Conservation (phyloP, 495 filamentous ascomycete genomes). For the Astrothelium macrocarpum region DNA sequence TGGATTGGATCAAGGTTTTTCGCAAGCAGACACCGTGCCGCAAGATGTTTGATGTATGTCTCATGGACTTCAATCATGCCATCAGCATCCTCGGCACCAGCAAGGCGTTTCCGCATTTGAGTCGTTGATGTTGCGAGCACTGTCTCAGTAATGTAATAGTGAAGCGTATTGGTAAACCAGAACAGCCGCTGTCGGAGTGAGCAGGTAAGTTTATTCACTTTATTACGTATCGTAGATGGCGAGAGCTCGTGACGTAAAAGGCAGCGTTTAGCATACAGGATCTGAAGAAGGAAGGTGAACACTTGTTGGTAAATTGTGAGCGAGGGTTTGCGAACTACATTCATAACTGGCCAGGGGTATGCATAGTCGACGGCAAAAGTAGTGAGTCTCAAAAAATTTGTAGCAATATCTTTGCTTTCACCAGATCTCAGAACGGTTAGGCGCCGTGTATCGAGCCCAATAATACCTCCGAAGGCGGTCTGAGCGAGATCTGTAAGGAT, state of each 20-base stretch:
- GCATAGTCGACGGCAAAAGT: slow-evolving; percentile 11
- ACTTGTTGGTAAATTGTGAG: slow-evolving; percentile 57
- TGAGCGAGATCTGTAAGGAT: slow-evolving; percentile 71
- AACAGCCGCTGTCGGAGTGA: slow-evolving; percentile 62
- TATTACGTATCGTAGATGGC: slow-evolving; percentile 9
- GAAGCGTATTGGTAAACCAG: slow-evolving; percentile 67
- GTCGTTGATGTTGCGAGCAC: slow-evolving; percentile 52
- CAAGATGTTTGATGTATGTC: slow-evolving; percentile 48
- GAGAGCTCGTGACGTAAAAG: slow-evolving; percentile 49
- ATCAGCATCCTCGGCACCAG: slow-evolving; percentile 62
- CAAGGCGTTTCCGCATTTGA: slow-evolving; percentile 45
- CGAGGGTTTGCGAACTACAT: slow-evolving; percentile 57
- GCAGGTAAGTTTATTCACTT: slow-evolving; percentile 43
- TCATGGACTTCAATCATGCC: slow-evolving; percentile 66
- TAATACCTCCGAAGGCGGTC: slow-evolving; percentile 47
- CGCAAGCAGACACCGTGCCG: slow-evolving; percentile 58
- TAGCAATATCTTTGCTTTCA: neutral
- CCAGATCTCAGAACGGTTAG: neutral
- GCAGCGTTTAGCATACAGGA: slow-evolving; percentile 59
- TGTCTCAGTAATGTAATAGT: slow-evolving; percentile 63
- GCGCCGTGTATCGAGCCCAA: slow-evolving; percentile 36
- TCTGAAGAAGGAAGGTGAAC: slow-evolving; percentile 68
- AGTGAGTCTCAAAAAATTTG: slow-evolving; percentile 12
- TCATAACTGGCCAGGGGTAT: slow-evolving; percentile 78
- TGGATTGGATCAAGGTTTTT: slow-evolving; percentile 27